Percentiles rank a stretch among this genome's conserved stretches.
Conservation (phyloP, 768 basidiomycete species). For the Hericium coralloides region DNA sequence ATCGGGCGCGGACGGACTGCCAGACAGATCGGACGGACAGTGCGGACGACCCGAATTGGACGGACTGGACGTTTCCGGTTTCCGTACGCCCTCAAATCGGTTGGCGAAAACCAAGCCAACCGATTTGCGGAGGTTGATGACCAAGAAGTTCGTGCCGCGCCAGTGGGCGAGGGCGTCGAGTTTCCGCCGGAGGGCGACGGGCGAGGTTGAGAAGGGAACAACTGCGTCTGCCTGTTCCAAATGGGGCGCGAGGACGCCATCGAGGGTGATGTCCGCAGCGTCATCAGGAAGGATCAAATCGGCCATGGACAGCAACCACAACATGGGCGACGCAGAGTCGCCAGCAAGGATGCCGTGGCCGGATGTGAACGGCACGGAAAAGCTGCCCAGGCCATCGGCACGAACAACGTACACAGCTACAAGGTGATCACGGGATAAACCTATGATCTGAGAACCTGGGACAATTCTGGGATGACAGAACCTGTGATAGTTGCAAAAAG, state of each 20-base stretch:
- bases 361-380: constrained; percentile 5
- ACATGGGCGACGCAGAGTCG: constrained; percentile 13
- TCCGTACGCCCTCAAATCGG: too few relatives aligned
- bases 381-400: too few relatives aligned
- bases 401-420: too few relatives aligned
- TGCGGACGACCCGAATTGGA: too few relatives aligned
- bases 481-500: too few relatives aligned
- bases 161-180: constrained; percentile 8
- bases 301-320: constrained; percentile 9
- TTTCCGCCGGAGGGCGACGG: constrained; percentile 12
- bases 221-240: constrained; percentile 19
- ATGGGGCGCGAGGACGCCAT: constrained; percentile 9
- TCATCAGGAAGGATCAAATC: constrained; percentile 5
- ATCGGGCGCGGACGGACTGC: too few relatives aligned
- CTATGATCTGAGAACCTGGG: too few relatives aligned
- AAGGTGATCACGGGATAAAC: too few relatives aligned
- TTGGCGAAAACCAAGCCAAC: constrained; percentile 14
- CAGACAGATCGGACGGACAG: too few relatives aligned
- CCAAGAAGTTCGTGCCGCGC: constrained; percentile 14
- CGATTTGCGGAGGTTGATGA: constrained; percentile 13
- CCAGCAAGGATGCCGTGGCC: constrained; percentile 14
- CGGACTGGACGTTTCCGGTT: too few relatives aligned
- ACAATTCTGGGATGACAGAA: too few relatives aligned
- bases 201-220: constrained; percentile 9
- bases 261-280: constrained; percentile 8